A percentile compares a stretch with the other conserved stretches of the same genome.
Conservation (phyloP, 495 filamentous ascomycete genomes). For the Penicillium samsonianum region DNA sequence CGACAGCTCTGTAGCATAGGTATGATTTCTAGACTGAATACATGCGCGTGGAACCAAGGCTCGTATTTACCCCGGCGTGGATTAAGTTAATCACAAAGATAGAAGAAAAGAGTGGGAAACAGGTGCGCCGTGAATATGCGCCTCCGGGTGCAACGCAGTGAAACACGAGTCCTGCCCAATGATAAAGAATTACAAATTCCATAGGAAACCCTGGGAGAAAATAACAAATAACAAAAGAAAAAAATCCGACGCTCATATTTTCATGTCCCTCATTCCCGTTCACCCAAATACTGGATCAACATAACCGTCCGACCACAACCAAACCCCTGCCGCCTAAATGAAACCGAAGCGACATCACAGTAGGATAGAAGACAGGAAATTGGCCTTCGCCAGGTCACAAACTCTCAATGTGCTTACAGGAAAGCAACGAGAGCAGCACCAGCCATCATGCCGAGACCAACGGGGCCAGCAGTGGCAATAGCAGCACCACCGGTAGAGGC, state of each 20-base stretch:
- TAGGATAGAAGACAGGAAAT: neutral
- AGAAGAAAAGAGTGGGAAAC: conserved; percentile 17
- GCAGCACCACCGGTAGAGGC: conserved; percentile 36
- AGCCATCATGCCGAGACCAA: conserved; percentile 45
- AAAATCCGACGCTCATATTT: conserved; percentile 24
- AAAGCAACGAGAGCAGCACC: conserved; percentile 51
- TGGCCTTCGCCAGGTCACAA: neutral
- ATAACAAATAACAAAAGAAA: conserved; percentile 16
- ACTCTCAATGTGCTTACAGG: conserved; percentile 34
- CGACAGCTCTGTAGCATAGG: too few relatives aligned
- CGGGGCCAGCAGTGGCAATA: conserved; percentile 39
- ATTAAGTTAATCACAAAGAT: conserved; percentile 29
- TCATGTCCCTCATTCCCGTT: conserved; percentile 34
- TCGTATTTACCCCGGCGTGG: conserved; percentile 24
- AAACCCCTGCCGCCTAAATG: neutral
- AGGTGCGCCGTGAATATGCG: conserved; percentile 33
- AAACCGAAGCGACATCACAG: neutral
- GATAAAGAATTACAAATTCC: conserved; percentile 20
- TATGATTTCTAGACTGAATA: neutral
- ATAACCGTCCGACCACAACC: conserved; percentile 2
- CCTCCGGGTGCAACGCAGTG: conserved; percentile 18
- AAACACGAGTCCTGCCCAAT: conserved; percentile 4
- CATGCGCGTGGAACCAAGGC: neutral
- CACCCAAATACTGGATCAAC: conserved; percentile 4
- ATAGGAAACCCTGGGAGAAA: conserved; percentile 16